Evolutionary conservation across 1,139 yeast genomes (phyloP).

Genomic region (Scheffersomyces stambukii): DNA sequence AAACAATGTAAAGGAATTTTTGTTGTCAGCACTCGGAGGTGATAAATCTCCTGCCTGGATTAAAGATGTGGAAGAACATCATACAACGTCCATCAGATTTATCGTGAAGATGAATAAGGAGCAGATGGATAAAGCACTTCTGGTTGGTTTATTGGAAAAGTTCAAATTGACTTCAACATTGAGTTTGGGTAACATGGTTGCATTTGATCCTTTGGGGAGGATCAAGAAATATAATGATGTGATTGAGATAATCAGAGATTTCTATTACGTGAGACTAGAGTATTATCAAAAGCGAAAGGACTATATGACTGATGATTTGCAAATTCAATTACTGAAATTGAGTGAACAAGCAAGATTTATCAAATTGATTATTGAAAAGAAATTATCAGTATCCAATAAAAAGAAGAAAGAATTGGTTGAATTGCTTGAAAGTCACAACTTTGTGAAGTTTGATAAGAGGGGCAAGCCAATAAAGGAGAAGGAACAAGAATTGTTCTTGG

Average conservation of each 20-base stretch:
- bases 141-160: constrained; percentile 74
- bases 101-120: constrained; percentile 68
- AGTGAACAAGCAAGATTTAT: constrained; percentile 88
- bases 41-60: constrained; percentile 81
- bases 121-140: constrained; percentile 77
- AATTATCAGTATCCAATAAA: constrained; percentile 68
- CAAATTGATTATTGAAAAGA: constrained; percentile 78
- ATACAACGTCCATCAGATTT: constrained; percentile 75
- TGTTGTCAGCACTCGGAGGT: constrained; percentile 71
- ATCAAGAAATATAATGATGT: constrained; percentile 77
- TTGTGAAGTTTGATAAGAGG: constrained; percentile 70
- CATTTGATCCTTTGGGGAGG: constrained; percentile 89
- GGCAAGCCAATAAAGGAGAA: constrained; percentile 47
- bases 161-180: constrained; percentile 73
- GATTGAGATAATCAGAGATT: constrained; percentile 77
- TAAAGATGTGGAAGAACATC: constrained; percentile 93
- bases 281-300: constrained; percentile 91
- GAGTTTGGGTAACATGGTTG: constrained; percentile 85
- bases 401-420: constrained; percentile 62
- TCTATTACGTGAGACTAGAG: constrained; percentile 81
- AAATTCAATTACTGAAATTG: constrained; percentile 69
- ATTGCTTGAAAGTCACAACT: constrained; percentile 58
- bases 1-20: constrained; percentile 77
- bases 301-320: constrained; percentile 61
- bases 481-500: constrained; percentile 15